phyloP scores from a whole-genome alignment of 176 grass and related monocot species.

The Stipa capillata region DNA sequence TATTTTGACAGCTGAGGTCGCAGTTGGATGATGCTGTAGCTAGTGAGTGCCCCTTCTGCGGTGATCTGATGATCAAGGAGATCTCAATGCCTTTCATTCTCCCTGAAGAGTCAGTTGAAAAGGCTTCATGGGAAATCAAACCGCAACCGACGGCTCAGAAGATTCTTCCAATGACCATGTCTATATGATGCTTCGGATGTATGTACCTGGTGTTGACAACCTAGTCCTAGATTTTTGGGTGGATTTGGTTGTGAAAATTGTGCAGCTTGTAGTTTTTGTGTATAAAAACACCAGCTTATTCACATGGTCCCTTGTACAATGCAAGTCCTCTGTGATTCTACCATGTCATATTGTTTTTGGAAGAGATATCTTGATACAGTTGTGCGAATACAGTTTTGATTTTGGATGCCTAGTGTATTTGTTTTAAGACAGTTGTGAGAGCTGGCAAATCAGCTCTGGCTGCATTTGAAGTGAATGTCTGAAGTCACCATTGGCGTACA shows the following conservation, averaged over 20 bases:
- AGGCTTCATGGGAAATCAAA: slow-evolving; percentile 90
- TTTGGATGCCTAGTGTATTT: too few species aligned
- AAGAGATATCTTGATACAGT: not conserved
- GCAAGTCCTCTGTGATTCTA: not conserved
- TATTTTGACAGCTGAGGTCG: slow-evolving; percentile 52
- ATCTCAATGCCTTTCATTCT: slow-evolving; percentile 77
- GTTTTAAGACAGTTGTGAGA: not conserved
- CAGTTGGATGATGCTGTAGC: slow-evolving; percentile 89
- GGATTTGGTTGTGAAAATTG: not conserved
- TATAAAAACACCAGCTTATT: not conserved
- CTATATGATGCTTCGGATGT: slow-evolving; percentile 25
- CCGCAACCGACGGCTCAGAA: slow-evolving; percentile 43
- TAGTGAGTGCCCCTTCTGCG: slow-evolving; percentile 90
- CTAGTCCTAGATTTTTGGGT: not conserved
- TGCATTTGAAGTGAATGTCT: not conserved
- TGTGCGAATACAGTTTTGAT: not conserved
- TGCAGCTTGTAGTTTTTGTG: not conserved
- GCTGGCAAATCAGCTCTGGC: not conserved
- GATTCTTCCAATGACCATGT: slow-evolving; percentile 89
- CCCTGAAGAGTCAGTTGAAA: slow-evolving; percentile 49
- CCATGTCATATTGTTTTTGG: not conserved
- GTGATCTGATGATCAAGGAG: slow-evolving; percentile 95
- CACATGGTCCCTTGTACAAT: not conserved
- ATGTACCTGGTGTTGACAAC: not conserved
- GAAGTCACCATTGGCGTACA: not conserved